Evolutionary conservation across 83 land plant species (phyloP), one percentile per base, ranked within the genome.

Genomic region (Picea abies): DNA sequence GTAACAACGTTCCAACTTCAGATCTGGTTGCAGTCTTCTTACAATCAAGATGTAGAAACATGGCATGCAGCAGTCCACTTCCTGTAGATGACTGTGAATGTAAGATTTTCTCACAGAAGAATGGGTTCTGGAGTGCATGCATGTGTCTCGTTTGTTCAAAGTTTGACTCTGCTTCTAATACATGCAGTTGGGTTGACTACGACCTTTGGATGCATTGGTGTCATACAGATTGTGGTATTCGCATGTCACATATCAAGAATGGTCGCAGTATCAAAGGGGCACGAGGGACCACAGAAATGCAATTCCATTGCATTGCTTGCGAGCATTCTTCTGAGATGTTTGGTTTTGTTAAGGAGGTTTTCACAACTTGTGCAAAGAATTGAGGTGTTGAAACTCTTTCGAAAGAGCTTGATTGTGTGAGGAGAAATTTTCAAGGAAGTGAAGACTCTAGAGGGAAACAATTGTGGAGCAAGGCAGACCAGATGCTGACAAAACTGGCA

Each of bases 41-140:
- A 81, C 83, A 94, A 77, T 68, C 84, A 44, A 93, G 86, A 70
- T 96, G 99, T 73, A 90, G 90, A 76, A 96, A 96, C 84, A 81
- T 89, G 61, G 79, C 81, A 61, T 96, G 99, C 64, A 67, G 89
- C 64, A 85, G 83, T 66, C 72, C 77, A 44, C 79, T 97, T 79
- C 99, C 99, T 82, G 97, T 89, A 63, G 98, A 95, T 88, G 96
- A 96, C 29, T 97, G 99, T 84, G 99, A 97, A 44, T 97, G 99
- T 83, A 90, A 92, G 79, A 80, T 96, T 44, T 97, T 98, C 66
- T 52, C 85, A 0, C 88, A 87, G 82, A 97, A 90, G 86, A 88
- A 76, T 76, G 99, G 98, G 12, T 97, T 97, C 83, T 97, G 99
- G 84, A 93, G 90, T 80, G 83, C 91, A 8, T 97, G 99, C 89